phyloP scores from a whole-genome alignment of 2,329 filamentous ascomycete genomes.

The Aspergillus versicolor region DNA sequence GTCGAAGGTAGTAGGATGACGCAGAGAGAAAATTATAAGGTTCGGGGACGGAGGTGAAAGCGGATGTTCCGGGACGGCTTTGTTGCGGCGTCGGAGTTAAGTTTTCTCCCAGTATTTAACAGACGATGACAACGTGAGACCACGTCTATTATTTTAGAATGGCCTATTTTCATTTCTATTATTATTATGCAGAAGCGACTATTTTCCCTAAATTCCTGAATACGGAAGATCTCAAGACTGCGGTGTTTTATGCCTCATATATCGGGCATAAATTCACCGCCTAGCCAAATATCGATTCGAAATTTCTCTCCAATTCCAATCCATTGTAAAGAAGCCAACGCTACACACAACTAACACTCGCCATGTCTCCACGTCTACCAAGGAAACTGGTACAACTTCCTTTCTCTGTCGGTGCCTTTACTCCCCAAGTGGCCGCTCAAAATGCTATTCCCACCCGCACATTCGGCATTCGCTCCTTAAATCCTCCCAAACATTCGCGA shows the following conservation, averaged over 20 bases:
- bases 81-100: constrained; percentile 7
- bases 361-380: constrained; percentile 38
- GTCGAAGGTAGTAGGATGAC: constrained; percentile 9
- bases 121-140: background rate
- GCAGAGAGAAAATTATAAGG: constrained; percentile 7
- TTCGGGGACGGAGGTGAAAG: constrained; percentile 7
- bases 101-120: background rate
- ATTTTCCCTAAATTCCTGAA: background rate
- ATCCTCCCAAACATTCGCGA: constrained; percentile 50
- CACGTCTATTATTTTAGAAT: background rate
- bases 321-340: background rate
- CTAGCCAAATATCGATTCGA: constrained; percentile 8
- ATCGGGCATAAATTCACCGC: constrained; percentile 12
- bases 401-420: constrained; percentile 24
- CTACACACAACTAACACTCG: constrained; percentile 4
- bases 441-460: constrained; percentile 31
- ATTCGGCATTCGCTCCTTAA: constrained; percentile 59
- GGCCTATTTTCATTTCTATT: background rate
- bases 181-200: background rate
- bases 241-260: background rate
- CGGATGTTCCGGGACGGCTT: constrained; percentile 1
- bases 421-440: constrained; percentile 23
- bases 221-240: background rate
- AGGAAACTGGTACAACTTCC: constrained; percentile 33
- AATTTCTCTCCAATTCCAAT: constrained; percentile 14